Conservation (phyloP, 1,284 basidiomycete species). For the Meripilus lineatus region DNA sequence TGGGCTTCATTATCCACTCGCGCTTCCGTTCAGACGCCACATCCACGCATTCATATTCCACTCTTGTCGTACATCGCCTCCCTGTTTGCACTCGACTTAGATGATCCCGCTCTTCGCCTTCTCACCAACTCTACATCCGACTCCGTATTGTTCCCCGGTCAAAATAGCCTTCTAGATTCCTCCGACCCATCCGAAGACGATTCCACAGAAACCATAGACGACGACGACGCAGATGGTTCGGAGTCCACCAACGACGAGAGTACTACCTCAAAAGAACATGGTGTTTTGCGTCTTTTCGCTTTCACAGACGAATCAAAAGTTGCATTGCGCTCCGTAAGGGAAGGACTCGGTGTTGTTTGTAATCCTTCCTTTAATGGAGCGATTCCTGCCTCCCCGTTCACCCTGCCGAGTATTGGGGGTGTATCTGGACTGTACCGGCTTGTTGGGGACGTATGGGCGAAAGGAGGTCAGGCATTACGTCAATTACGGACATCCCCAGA, state of each 20-base stretch:
- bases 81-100: conserved; percentile 28
- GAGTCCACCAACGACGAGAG: background rate
- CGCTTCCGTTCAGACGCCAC: conserved; percentile 15
- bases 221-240: background rate
- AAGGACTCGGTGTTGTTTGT: conserved; percentile 9
- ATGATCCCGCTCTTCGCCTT: conserved; percentile 30
- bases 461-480: conserved; percentile 7
- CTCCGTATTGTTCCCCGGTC: conserved; percentile 30
- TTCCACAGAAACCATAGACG: background rate
- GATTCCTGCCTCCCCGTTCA: conserved; percentile 2
- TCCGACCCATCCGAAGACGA: conserved; percentile 1
- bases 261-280: conserved; percentile 3
- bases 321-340: conserved; percentile 3
- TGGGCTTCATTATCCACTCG: background rate
- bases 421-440: conserved; percentile 10
- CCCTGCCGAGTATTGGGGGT: conserved; percentile 4
- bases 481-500: background rate
- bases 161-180: conserved; percentile 8
- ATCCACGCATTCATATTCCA: conserved; percentile 27
- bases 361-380: conserved; percentile 2
- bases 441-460: conserved; percentile 9
- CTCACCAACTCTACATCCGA: conserved; percentile 25
- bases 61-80: conserved; percentile 29
- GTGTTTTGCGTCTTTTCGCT: conserved; percentile 10
- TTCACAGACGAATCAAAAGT: conserved; percentile 2